These are phyloP conservation scores for Schizophyllum amplum DNA, from an alignment of 1,284 basidiomycete genomes.

Conservation along the genomic window DNA sequence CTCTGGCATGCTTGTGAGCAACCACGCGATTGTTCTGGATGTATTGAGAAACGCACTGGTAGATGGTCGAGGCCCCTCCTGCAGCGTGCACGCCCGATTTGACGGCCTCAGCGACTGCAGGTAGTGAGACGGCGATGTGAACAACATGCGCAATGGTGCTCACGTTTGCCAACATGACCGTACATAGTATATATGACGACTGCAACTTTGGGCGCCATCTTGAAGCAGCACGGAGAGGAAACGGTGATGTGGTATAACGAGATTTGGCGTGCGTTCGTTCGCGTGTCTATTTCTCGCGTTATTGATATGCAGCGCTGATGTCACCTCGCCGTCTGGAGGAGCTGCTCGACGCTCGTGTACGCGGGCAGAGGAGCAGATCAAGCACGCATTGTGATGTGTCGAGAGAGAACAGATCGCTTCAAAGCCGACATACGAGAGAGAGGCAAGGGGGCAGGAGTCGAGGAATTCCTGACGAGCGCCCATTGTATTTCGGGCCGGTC, in stretches of 20 bases:
- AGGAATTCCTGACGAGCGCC: constrained; percentile 4
- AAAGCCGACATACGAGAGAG: no score
- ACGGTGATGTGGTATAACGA: background rate
- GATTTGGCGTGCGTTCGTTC: no score
- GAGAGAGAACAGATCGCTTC: no score
- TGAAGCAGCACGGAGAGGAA: constrained; percentile 5
- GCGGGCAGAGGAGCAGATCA: no score
- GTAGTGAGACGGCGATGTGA: background rate
- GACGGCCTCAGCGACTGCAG: constrained; percentile 69
- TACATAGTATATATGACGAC: constrained; percentile 82
- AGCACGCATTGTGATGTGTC: no score
- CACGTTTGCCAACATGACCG: constrained; percentile 70
- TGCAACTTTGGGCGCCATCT: constrained; percentile 54
- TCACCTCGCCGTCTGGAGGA: no score
- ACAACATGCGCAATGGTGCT: constrained; percentile 19
- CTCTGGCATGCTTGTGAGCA: constrained; percentile 29
- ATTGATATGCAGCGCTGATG: no score
- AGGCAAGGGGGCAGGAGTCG: no score
- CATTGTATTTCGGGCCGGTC: background rate
- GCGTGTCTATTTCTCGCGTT: no score
- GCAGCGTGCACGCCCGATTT: constrained; percentile 64
- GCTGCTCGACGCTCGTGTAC: no score
- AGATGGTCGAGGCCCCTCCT: constrained; percentile 69
- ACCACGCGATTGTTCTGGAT: background rate
- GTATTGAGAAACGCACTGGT: constrained; percentile 44